Evolutionary conservation across 257 asterid genomes (phyloP), one percentile per base, ranked within the genome.

Genomic region (Marsdenia floribunda): DNA sequence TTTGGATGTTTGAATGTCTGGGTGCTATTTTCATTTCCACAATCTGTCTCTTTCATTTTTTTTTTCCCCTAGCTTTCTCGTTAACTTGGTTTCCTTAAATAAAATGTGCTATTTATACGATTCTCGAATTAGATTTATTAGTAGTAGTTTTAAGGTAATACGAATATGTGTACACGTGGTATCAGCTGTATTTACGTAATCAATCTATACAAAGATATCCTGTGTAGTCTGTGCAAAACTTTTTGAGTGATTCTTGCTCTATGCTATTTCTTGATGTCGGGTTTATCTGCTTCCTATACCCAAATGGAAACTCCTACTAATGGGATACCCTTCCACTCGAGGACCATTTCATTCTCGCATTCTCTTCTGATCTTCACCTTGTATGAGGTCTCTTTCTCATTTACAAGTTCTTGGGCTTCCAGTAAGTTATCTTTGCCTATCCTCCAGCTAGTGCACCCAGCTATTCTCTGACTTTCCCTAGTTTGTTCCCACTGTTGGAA

Each of bases 261-360:
- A 13, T 10, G 4, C 14, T 7, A 2, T 22, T 19, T 22, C 50
- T n/a, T 13, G 70, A 8, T 44, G 49, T 40, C 18, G 12, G 24
- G 19, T 63, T 29, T 71, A 33, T 57, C 75, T 78, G 80, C 81
- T 33, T 26, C 54, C 49, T 77, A 88, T 85, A 71, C 78, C 98
- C 97, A 90, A 68, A 80, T 78, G 54, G 93, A 92, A 77, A 90
- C 90, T 86, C 87, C 84, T 21, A 90, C 89, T 26, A 92, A 21
- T 49, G 88, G 86, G 5, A 80, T 82, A 40, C 78, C 90, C 65
- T 77, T 88, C 98, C 97, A 90, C 57, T 76, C 82, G 80, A 92
- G 77, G 26, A 86, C 87, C 88, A 90, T 86, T 84, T 88, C 88
- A 57, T 89, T 73, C 42, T 76, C 83, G 26, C 58, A 70, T 22